A percentile compares a stretch with the other conserved stretches of the same genome.
Evolutionary conservation across 139 green algal species (phyloP).

Genomic region (Haematococcus lacustris): DNA sequence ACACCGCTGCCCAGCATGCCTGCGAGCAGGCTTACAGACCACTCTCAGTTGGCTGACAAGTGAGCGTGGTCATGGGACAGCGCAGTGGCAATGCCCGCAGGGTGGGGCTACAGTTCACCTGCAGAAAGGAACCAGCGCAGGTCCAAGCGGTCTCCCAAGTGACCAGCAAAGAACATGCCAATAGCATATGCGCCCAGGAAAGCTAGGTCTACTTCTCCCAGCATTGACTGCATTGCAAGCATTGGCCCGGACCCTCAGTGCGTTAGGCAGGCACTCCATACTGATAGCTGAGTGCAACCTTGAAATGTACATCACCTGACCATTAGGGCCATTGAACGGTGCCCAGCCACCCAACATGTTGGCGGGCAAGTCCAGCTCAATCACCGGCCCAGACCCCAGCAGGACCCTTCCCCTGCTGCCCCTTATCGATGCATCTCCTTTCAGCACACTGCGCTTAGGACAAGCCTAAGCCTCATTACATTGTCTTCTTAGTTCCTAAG

Average conservation of each 20-base stretch:
- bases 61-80: too few species aligned
- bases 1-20: conserved; percentile 83
- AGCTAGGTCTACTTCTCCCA: conserved; percentile 82
- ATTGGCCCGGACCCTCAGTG: too few species aligned
- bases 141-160: conserved; percentile 84
- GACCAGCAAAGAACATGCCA: conserved; percentile 89
- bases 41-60: too few species aligned
- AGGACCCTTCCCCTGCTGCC: not conserved
- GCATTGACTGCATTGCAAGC: conserved; percentile 42
- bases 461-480: conserved; percentile 1
- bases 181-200: conserved; percentile 87
- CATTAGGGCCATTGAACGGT: conserved; percentile 74
- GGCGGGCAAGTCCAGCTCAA: not conserved
- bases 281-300: too few species aligned
- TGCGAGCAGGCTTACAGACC: too few species aligned
- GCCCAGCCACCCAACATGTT: conserved; percentile 60
- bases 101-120: conserved; percentile 18
- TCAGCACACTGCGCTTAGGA: conserved; percentile 23
- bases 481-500: not conserved
- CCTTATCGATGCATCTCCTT: conserved; percentile 18
- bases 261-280: too few species aligned
- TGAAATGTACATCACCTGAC: too few species aligned
- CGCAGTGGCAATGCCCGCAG: too few species aligned
- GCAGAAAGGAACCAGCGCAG: conserved; percentile 79
- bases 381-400: conserved; percentile 5